Base-by-base conservation (phyloP, 768 basidiomycete species). In the Lentinula detonsa region DNA sequence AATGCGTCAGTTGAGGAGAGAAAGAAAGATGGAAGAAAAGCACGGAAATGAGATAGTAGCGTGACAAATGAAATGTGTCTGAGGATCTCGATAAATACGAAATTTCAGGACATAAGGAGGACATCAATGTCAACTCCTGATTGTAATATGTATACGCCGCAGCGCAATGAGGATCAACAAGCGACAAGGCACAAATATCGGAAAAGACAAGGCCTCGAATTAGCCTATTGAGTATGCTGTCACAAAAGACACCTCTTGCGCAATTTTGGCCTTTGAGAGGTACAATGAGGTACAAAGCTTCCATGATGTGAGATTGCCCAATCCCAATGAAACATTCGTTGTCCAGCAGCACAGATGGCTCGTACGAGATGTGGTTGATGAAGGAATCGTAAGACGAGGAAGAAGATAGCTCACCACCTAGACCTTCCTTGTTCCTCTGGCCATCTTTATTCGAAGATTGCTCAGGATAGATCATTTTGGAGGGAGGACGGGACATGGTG, bases 381-480 rank as follows among this genome's bases (percentile, higher is more conserved):
- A 15, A 3, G 42, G 13, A 43, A 43, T 10, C 9, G 42, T 15
- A n/a, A 13, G 16, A n/a, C 42, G 46, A 48, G 39, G 5, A 6
- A 28, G 15, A 43, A 7, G 23, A 56, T 10, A 18, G 23, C 55
- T 56, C 18, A 56, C 55, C 55, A 45, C 21, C 55, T 15, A 56
- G 21, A 21, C 55, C 55, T 43, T 56, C 55, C 28, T 56, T 56
- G 40, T 56, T 56, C 16, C 55, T 37, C 16, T 56, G 55, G 7
- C 55, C 55, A 56, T 56, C 55, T 23, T 56, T 56, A 15, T 56
- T 18, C 55, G 39, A 28, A 28, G 37, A n/a, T 40, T 42, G 39
- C 28, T 56, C 55, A 7, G 55, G 55, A 42, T 56, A 56, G 39
- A 56, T 56, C 9, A n/a, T 33, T 16, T 56, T 56, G 18, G 55